Evolutionary conservation across 2,329 filamentous ascomycete genomes (phyloP), one percentile per base, ranked within the genome.

Genomic region (Xenosphaeropsis pyriputrescens): DNA sequence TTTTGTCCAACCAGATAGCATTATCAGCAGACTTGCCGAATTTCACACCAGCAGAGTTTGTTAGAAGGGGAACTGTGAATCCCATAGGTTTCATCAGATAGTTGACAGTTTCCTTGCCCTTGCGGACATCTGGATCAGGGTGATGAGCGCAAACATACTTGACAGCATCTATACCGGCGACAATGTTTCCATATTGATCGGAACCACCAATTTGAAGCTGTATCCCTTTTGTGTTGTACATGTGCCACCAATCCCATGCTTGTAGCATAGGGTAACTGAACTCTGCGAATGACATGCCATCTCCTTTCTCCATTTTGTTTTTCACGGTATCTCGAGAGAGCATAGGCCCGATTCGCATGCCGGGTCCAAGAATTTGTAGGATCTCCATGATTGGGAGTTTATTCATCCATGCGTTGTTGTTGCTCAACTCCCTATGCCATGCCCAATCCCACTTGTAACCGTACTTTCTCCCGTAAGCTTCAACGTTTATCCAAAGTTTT

Each of bases 1-100:
- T 76, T 38, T 69, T 67, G 56, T 95, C 85, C 3, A 98, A 70
- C 91, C 91, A 98, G 29, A 98, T 61, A 2, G 89, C 88, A 56
- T 96, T 96, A 18, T 88, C 89, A 2, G 85, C 82, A 44, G 79
- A 93, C 63, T 98, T 98, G 37, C 91, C 91, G 49, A 96, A 88
- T 58, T 98, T 98, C 53, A 75, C 75, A 14, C 91, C 91, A 1
- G 82, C 73, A 1, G 83, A 68, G 37, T 89, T 88, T 0, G 86
- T 94, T 29, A 98, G 65, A 2, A 98, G 71, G 0, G 91, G 91
- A 1, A 89, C 85, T 0, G 91, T 96, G 47, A 98, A 80, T 6
- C 91, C 91, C 43, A 89, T 72, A 0, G 88, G 85, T 13, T 57
- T 45, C 14, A 47, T 45, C 13, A 41, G 49, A 35, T 26, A 22